Percentiles rank a stretch among this genome's conserved stretches.
Conservation (phyloP, 1,139 yeast genomes). For the Meyerozyma sp. region DNA sequence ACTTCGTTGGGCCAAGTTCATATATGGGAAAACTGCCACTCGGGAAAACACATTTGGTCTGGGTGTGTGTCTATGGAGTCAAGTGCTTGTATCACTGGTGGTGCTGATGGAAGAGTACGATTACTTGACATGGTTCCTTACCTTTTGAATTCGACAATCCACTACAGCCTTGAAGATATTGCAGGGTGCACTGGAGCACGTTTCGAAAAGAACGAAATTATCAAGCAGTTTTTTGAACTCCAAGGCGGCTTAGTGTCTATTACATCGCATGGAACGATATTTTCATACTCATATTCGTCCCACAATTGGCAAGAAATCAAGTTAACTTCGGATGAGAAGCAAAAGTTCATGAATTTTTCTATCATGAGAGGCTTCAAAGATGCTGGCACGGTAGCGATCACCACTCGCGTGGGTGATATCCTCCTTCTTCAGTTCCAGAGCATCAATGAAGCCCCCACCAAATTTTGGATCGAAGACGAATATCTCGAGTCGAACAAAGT, state of each 20-base stretch:
- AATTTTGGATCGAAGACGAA: conserved; percentile 19
- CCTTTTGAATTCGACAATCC: conserved; percentile 13
- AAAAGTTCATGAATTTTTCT: conserved; percentile 42
- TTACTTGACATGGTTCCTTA: conserved; percentile 46
- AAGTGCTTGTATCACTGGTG: conserved; percentile 65
- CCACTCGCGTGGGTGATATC: conserved; percentile 50
- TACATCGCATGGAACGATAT: conserved; percentile 59
- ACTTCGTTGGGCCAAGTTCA: conserved; percentile 21
- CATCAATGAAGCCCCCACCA: conserved; percentile 7
- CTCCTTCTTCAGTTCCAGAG: conserved; percentile 37
- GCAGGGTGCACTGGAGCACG: conserved; percentile 16
- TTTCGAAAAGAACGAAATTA: conserved; percentile 45
- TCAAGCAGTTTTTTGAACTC: conserved; percentile 56
- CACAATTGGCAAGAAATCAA: conserved; percentile 22
- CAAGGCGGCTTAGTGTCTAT: conserved; percentile 44
- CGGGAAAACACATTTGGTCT: conserved; percentile 87
- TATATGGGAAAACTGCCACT: conserved; percentile 56
- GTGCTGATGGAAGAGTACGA: conserved; percentile 82
- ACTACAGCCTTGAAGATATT: conserved; percentile 28
- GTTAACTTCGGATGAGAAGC: conserved; percentile 16
- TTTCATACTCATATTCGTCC: conserved; percentile 21
- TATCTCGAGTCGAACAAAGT: conserved; percentile 35
- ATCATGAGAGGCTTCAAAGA: conserved; percentile 43
- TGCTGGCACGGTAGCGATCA: conserved; percentile 38
- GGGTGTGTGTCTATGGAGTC: conserved; percentile 47